Conservation (phyloP, 1,139 yeast species). For the Yamadazyma sp. region DNA sequence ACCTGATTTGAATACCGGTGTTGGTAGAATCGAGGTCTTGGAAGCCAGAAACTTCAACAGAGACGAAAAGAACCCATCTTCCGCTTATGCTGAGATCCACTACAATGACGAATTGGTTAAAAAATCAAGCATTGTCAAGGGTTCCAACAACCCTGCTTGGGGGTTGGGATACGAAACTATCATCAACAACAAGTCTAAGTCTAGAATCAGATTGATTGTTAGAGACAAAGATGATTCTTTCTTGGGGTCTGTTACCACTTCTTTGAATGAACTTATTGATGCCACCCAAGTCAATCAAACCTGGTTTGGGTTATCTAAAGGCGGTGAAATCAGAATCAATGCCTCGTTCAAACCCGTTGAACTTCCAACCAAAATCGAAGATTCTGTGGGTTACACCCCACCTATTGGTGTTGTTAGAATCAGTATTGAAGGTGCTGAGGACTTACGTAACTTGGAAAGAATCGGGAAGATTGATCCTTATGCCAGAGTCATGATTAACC, state of each 20-base stretch:
- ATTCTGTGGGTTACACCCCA: constrained; percentile 78
- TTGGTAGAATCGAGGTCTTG: constrained; percentile 58
- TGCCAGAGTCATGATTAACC: constrained; percentile 75
- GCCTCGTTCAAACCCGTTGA: constrained; percentile 88
- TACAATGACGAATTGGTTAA: constrained; percentile 60
- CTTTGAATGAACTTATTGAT: constrained; percentile 71
- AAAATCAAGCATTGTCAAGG: constrained; percentile 59
- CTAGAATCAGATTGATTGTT: constrained; percentile 65
- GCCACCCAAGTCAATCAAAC: constrained; percentile 74
- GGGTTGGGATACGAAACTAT: constrained; percentile 67
- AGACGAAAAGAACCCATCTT: constrained; percentile 41
- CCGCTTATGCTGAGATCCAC: constrained; percentile 72
- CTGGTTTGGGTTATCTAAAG: constrained; percentile 67
- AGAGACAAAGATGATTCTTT: constrained; percentile 60
- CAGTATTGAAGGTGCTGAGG: constrained; percentile 66
- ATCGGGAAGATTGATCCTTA: constrained; percentile 94
- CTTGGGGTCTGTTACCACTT: constrained; percentile 61
- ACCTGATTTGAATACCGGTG: constrained; percentile 93
- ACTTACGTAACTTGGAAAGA: constrained; percentile 78
- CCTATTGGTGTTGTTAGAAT: constrained; percentile 92
- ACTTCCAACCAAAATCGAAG: constrained; percentile 50
- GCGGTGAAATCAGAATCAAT: constrained; percentile 71
- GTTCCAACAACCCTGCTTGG: constrained; percentile 69
- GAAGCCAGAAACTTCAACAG: constrained; percentile 50
- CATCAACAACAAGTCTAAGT: constrained; percentile 68